Conservation (phyloP, 257 asterid genomes). For the Lantana camara region DNA sequence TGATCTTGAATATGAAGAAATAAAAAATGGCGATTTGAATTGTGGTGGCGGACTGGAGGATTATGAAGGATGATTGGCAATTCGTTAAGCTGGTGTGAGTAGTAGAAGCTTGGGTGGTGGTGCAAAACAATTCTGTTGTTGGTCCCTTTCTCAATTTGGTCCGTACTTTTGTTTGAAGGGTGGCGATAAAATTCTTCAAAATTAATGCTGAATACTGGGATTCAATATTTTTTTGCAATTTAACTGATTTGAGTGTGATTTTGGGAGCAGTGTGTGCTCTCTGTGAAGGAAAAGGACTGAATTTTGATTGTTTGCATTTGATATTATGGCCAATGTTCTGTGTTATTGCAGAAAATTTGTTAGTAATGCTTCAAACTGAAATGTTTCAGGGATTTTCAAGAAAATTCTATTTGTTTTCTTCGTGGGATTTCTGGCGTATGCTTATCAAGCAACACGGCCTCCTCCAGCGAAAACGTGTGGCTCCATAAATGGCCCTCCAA, state of each 20-base stretch:
- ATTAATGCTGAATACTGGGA: neutral
- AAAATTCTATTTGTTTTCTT: conserved; percentile 50
- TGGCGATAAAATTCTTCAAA: neutral
- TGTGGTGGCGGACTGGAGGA: neutral
- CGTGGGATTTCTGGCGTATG: conserved; percentile 66
- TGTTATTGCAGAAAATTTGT: conserved; percentile 14
- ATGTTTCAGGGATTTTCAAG: conserved; percentile 57
- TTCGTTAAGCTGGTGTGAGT: neutral
- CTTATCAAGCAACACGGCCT: conserved; percentile 59
- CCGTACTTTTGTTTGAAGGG: neutral
- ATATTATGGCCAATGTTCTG: neutral
- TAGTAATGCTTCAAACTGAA: neutral
- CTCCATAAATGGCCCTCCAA: conserved; percentile 57
- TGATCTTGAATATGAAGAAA: conserved; percentile 14
- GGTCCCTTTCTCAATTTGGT: conserved; percentile 1
- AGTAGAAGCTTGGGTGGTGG: neutral
- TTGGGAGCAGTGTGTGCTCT: neutral
- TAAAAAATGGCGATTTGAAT: neutral
- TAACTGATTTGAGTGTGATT: neutral
- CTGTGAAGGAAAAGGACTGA: neutral
- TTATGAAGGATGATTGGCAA: neutral
- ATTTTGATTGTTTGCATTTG: neutral
- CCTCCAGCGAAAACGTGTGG: conserved; percentile 70
- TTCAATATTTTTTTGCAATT: neutral
- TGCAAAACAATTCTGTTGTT: neutral